Conservation (phyloP, 1,284 basidiomycete species). For the Entoloma clypeatum region DNA sequence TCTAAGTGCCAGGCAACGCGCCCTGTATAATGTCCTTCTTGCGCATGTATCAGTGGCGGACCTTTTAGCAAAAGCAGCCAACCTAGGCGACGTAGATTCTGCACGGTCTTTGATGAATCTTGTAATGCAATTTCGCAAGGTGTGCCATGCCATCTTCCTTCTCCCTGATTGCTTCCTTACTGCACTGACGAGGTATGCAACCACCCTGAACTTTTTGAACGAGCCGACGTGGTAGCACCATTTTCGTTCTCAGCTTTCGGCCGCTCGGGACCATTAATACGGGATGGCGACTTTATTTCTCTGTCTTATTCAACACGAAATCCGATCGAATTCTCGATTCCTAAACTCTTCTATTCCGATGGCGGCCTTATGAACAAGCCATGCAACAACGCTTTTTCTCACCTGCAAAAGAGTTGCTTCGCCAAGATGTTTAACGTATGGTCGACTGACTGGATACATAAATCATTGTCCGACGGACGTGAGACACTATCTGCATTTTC, state of each 20-base stretch:
- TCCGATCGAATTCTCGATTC: slow-evolving; percentile 79
- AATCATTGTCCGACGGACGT: slow-evolving; percentile 69
- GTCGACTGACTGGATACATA: slow-evolving; percentile 78
- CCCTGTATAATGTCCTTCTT: slow-evolving; percentile 88
- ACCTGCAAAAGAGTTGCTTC: slow-evolving; percentile 60
- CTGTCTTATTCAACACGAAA: slow-evolving; percentile 86
- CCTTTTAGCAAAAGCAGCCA: slow-evolving; percentile 89
- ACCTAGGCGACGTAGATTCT: slow-evolving; percentile 85
- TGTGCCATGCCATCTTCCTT: slow-evolving; percentile 25
- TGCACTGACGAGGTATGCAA: slow-evolving; percentile 77
- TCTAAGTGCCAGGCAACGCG: slow-evolving; percentile 88
- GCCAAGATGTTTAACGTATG: slow-evolving; percentile 88
- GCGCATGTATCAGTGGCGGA: slow-evolving; percentile 95
- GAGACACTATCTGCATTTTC: slow-evolving; percentile 21
- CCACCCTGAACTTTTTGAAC: slow-evolving; percentile 97
- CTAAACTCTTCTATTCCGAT: slow-evolving; percentile 76
- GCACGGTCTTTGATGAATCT: slow-evolving; percentile 97
- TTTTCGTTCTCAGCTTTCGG: slow-evolving; percentile 87
- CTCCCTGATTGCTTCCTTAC: slow-evolving; percentile 9
- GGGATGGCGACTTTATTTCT: slow-evolving; percentile 84
- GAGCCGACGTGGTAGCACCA: slow-evolving; percentile 93
- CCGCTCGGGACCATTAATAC: slow-evolving; percentile 73
- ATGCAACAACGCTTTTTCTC: slow-evolving; percentile 49
- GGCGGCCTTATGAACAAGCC: slow-evolving; percentile 76
- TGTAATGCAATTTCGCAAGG: slow-evolving; percentile 99